These are phyloP conservation scores for Pharnaceum exiguum DNA, from an alignment of 148 eudicot species.

Conservation along the genomic window DNA sequence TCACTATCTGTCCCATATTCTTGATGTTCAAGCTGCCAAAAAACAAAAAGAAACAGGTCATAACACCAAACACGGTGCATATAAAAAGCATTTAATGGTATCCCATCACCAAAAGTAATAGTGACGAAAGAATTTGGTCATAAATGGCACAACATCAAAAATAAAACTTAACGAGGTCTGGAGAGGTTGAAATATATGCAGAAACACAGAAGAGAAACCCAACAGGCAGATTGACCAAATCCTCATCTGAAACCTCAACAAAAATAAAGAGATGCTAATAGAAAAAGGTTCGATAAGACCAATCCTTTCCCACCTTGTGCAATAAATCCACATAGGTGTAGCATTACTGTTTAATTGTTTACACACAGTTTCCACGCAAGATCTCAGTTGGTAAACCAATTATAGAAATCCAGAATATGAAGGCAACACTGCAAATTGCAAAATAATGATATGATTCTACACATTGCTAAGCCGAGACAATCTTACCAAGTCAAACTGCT, in stretches of 20 bases:
- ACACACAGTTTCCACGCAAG: too few species aligned
- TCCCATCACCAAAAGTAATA: not conserved
- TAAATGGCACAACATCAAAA: not conserved
- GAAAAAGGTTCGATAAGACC: too few species aligned
- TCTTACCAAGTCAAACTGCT: conserved; percentile 87
- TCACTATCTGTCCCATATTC: conserved; percentile 74
- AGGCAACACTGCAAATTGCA: not conserved
- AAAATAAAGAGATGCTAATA: too few species aligned
- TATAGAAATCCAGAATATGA: not conserved
- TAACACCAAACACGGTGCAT: not conserved
- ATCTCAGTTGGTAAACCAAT: too few species aligned
- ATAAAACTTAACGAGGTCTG: not conserved
- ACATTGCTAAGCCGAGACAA: not conserved
- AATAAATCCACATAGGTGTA: too few species aligned
- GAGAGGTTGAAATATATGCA: too few species aligned
- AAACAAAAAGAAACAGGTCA: not conserved
- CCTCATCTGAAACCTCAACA: too few species aligned
- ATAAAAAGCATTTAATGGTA: not conserved
- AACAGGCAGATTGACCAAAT: too few species aligned
- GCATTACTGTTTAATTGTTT: too few species aligned
- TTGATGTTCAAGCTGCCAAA: conserved; percentile 66
- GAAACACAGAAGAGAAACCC: too few species aligned
- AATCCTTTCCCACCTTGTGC: too few species aligned
- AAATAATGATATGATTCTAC: not conserved
- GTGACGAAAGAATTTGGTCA: not conserved